A percentile compares a stretch with the other conserved stretches of the same genome.
These are phyloP conservation scores for Trichophyton rubrum DNA, from an alignment of 2,329 filamentous ascomycete species.

Conservation along the genomic window DNA sequence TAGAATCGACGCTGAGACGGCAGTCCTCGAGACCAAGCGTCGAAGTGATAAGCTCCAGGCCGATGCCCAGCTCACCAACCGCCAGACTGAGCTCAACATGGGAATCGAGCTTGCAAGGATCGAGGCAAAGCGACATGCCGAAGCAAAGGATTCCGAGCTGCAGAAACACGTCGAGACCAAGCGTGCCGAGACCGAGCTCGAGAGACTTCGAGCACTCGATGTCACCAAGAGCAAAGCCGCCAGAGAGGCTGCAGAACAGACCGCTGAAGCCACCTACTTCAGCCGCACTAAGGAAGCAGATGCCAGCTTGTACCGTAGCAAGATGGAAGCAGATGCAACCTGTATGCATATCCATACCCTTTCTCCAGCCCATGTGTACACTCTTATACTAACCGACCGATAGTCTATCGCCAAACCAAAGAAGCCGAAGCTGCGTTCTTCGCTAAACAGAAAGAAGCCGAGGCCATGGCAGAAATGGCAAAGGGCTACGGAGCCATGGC, in stretches of 20 bases:
- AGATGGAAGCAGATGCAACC: conserved; percentile 30
- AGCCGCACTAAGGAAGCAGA: conserved; percentile 43
- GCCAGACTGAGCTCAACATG: conserved; percentile 58
- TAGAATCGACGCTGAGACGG: conserved; percentile 76
- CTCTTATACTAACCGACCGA: background rate
- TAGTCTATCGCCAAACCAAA: conserved; percentile 22
- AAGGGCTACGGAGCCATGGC: conserved; percentile 64
- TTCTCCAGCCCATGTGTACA: conserved; percentile 3
- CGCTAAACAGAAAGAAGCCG: conserved; percentile 58
- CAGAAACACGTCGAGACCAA: conserved; percentile 66
- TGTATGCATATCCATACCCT: conserved; percentile 15
- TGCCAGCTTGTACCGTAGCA: conserved; percentile 31
- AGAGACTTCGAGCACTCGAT: conserved; percentile 62
- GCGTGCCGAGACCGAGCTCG: conserved; percentile 66
- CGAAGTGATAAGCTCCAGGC: conserved; percentile 70
- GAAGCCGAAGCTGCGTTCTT: conserved; percentile 44
- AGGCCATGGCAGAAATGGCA: conserved; percentile 65
- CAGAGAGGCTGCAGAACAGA: conserved; percentile 31
- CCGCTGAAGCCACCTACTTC: conserved; percentile 40
- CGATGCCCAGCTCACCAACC: conserved; percentile 61
- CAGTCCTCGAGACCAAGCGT: conserved; percentile 70
- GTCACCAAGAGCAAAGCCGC: conserved; percentile 59
- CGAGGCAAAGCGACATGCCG: conserved; percentile 57
- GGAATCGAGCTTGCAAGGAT: conserved; percentile 67
- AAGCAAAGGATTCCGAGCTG: conserved; percentile 66